Conservation (phyloP, 1,284 basidiomycete genomes). For the Cutaneotrichosporon mucoides region DNA sequence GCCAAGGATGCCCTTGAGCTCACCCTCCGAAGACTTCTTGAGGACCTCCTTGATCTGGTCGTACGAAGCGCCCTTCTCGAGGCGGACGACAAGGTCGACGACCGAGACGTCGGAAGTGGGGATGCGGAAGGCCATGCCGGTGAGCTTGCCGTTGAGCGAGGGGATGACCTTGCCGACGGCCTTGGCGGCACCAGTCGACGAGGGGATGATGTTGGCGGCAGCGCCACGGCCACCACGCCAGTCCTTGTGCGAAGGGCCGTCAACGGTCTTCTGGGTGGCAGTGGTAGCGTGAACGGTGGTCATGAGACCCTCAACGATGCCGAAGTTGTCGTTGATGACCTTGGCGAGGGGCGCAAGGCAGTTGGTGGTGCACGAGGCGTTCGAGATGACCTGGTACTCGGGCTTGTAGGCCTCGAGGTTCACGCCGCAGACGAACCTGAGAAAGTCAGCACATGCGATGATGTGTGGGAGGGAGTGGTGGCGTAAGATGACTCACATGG, state of each 20-base stretch:
- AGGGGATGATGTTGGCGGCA: constrained; percentile 98
- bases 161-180: constrained; percentile 99
- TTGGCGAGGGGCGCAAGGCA: constrained; percentile 98
- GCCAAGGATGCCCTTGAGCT: constrained; percentile 73
- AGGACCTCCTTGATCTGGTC: constrained; percentile 87
- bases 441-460: neutral
- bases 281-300: constrained; percentile 96
- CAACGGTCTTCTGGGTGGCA: constrained; percentile 99
- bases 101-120: constrained; percentile 97
- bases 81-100: constrained; percentile 92
- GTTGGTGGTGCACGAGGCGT: constrained; percentile 99
- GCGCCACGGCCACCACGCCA: constrained; percentile 89
- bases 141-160: constrained; percentile 92
- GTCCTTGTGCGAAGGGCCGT: constrained; percentile 82
- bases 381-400: constrained; percentile 90
- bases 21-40: constrained; percentile 74
- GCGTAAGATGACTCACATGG: constrained; percentile 59
- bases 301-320: constrained; percentile 93
- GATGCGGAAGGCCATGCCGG: constrained; percentile 93
- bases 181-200: constrained; percentile 98
- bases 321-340: constrained; percentile 81
- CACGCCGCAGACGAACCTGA: constrained; percentile 78
- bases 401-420: constrained; percentile 93
- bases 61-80: constrained; percentile 81
- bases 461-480: constrained; percentile 27